phyloP scores from a whole-genome alignment of 2,329 filamentous ascomycete species.

The Talaromyces sp. region DNA sequence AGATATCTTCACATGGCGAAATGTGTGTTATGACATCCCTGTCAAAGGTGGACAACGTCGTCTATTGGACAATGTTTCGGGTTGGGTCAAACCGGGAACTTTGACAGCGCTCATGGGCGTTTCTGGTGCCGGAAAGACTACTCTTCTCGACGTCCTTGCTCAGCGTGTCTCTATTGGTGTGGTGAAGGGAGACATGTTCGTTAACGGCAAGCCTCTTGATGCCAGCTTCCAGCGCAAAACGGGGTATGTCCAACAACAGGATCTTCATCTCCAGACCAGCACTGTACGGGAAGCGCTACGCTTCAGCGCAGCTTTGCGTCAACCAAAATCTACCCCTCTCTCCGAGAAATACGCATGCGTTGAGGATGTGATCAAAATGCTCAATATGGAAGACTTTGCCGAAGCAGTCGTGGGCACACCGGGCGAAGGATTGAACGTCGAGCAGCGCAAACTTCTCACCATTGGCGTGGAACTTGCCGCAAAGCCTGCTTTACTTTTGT shows the following conservation, averaged over 20 bases:
- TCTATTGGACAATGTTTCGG: slow-evolving; percentile 79
- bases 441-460: slow-evolving; percentile 71
- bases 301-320: slow-evolving; percentile 81
- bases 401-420: slow-evolving; percentile 85
- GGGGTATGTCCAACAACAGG: slow-evolving; percentile 73
- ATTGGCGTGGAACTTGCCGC: slow-evolving; percentile 92
- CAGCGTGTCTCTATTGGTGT: slow-evolving; percentile 82
- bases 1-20: slow-evolving; percentile 78
- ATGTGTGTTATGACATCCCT: slow-evolving; percentile 75
- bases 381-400: slow-evolving; percentile 86
- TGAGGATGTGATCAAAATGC: slow-evolving; percentile 73
- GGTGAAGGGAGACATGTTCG: slow-evolving; percentile 79
- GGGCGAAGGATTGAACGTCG: slow-evolving; percentile 67
- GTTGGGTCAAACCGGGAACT: slow-evolving; percentile 90
- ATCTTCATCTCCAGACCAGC: slow-evolving; percentile 77
- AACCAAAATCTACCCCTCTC: slow-evolving; percentile 68
- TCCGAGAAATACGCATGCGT: slow-evolving; percentile 81
- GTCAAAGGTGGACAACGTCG: slow-evolving; percentile 72
- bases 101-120: slow-evolving; percentile 88
- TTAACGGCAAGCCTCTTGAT: slow-evolving; percentile 70
- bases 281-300: slow-evolving; percentile 84
- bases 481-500: slow-evolving; percentile 80
- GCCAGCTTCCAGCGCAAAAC: slow-evolving; percentile 36
- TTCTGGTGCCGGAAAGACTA: slow-evolving; percentile 86
- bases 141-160: slow-evolving; percentile 79